These are phyloP conservation scores for Tolypocladium tropicale DNA, from an alignment of 2,329 filamentous ascomycete species.

Conservation along the genomic window DNA sequence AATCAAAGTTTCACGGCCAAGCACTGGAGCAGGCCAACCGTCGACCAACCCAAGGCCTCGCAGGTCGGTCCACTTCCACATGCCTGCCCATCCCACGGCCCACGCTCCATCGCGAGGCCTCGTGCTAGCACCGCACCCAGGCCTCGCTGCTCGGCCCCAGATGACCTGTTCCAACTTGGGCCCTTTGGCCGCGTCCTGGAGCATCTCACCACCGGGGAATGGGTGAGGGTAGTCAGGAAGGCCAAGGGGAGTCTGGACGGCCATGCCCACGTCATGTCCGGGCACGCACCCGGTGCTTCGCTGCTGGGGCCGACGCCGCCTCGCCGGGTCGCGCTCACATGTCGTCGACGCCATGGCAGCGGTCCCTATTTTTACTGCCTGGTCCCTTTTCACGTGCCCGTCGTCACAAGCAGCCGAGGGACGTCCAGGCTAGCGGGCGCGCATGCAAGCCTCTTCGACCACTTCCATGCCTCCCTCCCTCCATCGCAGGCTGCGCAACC, in stretches of 20 bases:
- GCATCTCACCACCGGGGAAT: not conserved
- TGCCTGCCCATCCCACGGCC: not conserved
- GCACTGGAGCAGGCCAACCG: not conserved
- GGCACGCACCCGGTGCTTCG: not conserved
- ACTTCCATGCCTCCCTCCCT: not conserved
- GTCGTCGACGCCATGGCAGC: not conserved
- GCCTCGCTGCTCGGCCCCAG: not conserved
- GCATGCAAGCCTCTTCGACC: conserved; percentile 1
- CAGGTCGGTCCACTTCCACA: not conserved
- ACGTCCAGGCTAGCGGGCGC: conserved; percentile 3
- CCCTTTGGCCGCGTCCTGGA: not conserved
- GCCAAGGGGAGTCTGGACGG: not conserved
- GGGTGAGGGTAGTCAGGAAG: not conserved
- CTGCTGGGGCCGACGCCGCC: not conserved
- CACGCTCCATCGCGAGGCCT: not conserved
- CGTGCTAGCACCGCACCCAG: not conserved
- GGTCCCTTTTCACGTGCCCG: not conserved
- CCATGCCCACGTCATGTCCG: not conserved
- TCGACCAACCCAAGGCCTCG: not conserved
- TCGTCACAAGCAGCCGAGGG: conserved; percentile 10
- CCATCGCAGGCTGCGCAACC: not conserved
- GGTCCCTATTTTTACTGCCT: too few species aligned
- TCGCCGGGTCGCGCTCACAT: not conserved
- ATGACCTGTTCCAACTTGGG: not conserved
- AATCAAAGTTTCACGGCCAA: conserved; percentile 2